phyloP scores from a whole-genome alignment of 2,329 filamentous ascomycete species.

The Orbilia blumenaviensis region DNA sequence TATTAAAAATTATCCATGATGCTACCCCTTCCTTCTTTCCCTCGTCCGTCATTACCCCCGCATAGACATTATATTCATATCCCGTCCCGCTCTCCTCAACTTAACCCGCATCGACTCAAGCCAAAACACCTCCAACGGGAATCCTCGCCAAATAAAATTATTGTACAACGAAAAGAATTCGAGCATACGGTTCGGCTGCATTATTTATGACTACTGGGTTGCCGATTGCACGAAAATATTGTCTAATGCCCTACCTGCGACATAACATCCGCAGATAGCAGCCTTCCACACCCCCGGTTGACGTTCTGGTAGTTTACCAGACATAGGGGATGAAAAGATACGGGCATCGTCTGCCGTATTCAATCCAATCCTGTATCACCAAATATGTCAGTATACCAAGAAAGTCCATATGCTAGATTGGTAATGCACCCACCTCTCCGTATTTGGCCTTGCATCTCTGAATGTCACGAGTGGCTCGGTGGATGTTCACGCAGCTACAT shows the following conservation, averaged over 20 bases:
- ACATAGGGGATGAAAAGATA: constrained; percentile 79
- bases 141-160: constrained; percentile 42
- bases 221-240: background rate
- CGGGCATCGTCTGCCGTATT: constrained; percentile 82
- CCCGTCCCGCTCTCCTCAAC: background rate
- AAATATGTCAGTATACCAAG: background rate
- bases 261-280: background rate
- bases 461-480: constrained; percentile 79
- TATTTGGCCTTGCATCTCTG: constrained; percentile 79
- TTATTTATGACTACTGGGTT: background rate
- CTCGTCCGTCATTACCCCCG: constrained; percentile 2
- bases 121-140: constrained; percentile 47
- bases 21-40: too few relatives aligned
- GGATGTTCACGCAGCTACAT: constrained; percentile 62
- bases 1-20: background rate
- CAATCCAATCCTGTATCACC: constrained; percentile 71
- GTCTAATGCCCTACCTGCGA: background rate
- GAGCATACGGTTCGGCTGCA: background rate
- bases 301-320: constrained; percentile 25
- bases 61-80: background rate
- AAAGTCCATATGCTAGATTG: background rate
- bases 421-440: constrained; percentile 63
- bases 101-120: constrained; percentile 33
- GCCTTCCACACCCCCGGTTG: background rate
- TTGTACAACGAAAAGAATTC: constrained; percentile 43